Evolutionary conservation across 164 flowering plant genomes (phyloP).

Genomic region (Malania oleifera): DNA sequence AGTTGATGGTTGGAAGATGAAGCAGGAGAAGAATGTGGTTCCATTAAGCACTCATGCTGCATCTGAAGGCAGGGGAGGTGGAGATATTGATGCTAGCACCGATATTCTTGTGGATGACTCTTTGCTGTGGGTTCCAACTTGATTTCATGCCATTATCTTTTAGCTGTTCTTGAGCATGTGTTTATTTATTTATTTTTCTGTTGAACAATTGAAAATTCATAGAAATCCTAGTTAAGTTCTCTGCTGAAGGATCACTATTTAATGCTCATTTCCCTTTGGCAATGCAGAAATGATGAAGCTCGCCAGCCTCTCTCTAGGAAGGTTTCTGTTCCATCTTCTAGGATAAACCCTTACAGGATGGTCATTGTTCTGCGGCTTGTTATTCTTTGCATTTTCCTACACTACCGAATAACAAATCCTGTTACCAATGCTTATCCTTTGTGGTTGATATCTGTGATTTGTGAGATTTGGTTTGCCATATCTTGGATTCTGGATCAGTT

Average conservation of each 20-base stretch:
- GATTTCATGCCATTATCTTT: neutral
- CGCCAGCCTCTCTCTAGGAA: constrained; percentile 34
- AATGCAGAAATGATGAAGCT: constrained; percentile 29
- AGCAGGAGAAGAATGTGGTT: constrained; percentile 21
- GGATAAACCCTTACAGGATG: constrained; percentile 31
- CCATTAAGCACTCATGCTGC: constrained; percentile 24
- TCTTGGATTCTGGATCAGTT: constrained; percentile 36
- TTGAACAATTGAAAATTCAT: too few species aligned
- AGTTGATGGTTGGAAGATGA: constrained; percentile 30
- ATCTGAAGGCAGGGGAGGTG: constrained; percentile 24
- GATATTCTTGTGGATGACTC: constrained; percentile 22
- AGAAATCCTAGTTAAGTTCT: too few species aligned
- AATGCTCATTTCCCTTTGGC: neutral
- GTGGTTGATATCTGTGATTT: constrained; percentile 30
- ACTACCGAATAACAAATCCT: constrained; percentile 30
- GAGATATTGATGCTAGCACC: constrained; percentile 27
- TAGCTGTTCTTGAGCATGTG: neutral
- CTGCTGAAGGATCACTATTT: too few species aligned
- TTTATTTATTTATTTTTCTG: too few species aligned
- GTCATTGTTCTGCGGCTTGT: constrained; percentile 25
- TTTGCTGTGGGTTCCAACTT: constrained; percentile 17
- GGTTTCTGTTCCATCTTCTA: constrained; percentile 27
- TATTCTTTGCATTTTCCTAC: constrained; percentile 24
- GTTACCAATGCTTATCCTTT: constrained; percentile 23
- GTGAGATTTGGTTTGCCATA: constrained; percentile 35